A percentile compares a stretch with the other conserved stretches of the same genome.
phyloP scores from a whole-genome alignment of 495 filamentous ascomycete genomes.

The Aspergillus ellipticus region DNA sequence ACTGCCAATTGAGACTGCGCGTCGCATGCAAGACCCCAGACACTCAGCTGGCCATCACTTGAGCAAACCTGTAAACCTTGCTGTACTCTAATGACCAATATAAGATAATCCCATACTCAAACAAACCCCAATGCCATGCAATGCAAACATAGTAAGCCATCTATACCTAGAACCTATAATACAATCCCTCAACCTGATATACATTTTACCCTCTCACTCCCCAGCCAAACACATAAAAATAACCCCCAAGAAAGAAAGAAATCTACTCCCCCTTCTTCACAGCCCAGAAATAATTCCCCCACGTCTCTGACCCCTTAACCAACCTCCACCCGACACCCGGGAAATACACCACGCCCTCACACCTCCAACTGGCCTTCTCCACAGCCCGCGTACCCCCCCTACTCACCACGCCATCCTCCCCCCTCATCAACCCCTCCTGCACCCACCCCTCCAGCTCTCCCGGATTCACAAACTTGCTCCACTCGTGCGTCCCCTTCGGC shows the following conservation, averaged over 20 bases:
- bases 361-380: slow-evolving; percentile 59
- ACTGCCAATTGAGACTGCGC: too few species aligned
- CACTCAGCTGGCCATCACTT: too few species aligned
- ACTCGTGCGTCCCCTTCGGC: slow-evolving; percentile 90
- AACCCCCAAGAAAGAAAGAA: not conserved
- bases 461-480: slow-evolving; percentile 90
- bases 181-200: not conserved
- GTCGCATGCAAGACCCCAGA: too few species aligned
- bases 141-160: too few species aligned
- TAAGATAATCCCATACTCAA: too few species aligned
- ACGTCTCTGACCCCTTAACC: slow-evolving; percentile 73
- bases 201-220: not conserved
- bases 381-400: slow-evolving; percentile 52
- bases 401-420: slow-evolving; percentile 32
- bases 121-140: too few species aligned
- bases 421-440: slow-evolving; percentile 40
- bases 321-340: slow-evolving; percentile 90
- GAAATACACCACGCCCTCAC: slow-evolving; percentile 72
- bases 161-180: not conserved
- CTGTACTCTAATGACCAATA: too few species aligned
- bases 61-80: too few species aligned
- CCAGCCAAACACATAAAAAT: not conserved
- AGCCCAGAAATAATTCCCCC: slow-evolving; percentile 97
- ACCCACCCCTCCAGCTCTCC: slow-evolving; percentile 68
- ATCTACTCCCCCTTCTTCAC: slow-evolving; percentile 57